Percentiles rank a stretch among this genome's conserved stretches.
Conservation (phyloP, 2,329 filamentous ascomycete species). For the Dothistroma pini region DNA sequence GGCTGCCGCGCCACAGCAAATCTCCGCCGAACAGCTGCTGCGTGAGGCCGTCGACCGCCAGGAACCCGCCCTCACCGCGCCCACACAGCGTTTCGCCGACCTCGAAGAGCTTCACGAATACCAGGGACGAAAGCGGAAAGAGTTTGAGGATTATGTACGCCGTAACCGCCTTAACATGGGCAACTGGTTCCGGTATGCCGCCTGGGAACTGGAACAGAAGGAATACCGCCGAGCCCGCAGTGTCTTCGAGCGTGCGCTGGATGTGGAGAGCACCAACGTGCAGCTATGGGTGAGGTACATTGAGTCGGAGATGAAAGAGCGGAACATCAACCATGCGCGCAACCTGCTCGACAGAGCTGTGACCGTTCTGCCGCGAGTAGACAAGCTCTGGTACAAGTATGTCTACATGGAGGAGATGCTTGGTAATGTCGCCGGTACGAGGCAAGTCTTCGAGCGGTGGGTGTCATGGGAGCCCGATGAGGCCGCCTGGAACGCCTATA, state of each 20-base stretch:
- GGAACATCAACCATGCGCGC: slow-evolving; percentile 94
- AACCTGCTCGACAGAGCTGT: slow-evolving; percentile 95
- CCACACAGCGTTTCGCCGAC: slow-evolving; percentile 91
- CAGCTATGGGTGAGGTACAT: slow-evolving; percentile 90
- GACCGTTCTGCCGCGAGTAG: slow-evolving; percentile 80
- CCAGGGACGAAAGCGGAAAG: slow-evolving; percentile 91
- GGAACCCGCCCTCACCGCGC: slow-evolving; percentile 80
- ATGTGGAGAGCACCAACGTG: slow-evolving; percentile 83
- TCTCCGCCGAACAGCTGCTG: slow-evolving; percentile 94
- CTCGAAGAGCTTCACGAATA: slow-evolving; percentile 97
- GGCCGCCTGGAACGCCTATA: slow-evolving; percentile 91
- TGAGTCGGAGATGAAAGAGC: slow-evolving; percentile 90
- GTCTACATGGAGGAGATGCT: slow-evolving; percentile 99
- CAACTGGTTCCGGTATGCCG: slow-evolving; percentile 98
- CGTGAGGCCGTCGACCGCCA: slow-evolving; percentile 96
- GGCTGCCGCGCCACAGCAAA: slow-evolving; percentile 76
- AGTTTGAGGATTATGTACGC: slow-evolving; percentile 96
- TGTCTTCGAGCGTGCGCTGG: slow-evolving; percentile 90
- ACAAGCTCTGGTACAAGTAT: slow-evolving; percentile 99
- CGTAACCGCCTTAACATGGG: slow-evolving; percentile 94
- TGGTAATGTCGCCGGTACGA: slow-evolving; percentile 84
- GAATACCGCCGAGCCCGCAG: slow-evolving; percentile 88
- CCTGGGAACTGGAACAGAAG: slow-evolving; percentile 97
- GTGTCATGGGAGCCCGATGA: slow-evolving; percentile 98
- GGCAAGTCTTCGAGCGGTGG: slow-evolving; percentile 96